A percentile compares a stretch with the other conserved stretches of the same genome.
These are phyloP conservation scores for Saccharomycopsis sp. DNA, from an alignment of 805 yeast species.

Conservation along the genomic window DNA sequence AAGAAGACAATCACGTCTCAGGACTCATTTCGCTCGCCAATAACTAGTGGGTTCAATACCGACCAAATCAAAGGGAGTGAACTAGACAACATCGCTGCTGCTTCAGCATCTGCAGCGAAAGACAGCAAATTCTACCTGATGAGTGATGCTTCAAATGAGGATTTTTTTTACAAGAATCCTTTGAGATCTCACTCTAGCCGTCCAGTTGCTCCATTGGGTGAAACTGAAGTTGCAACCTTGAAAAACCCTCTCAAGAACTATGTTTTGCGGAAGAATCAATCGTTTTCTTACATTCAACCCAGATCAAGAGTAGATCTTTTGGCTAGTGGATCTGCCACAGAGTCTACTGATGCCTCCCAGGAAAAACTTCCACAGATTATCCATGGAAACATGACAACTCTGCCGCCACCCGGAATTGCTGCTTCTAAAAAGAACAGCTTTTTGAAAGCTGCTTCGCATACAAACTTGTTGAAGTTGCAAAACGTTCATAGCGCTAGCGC, in stretches of 20 bases:
- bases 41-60: slow-evolving; percentile 6
- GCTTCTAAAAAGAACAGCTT: background rate
- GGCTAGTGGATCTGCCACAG: too few species aligned
- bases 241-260: slow-evolving; percentile 8
- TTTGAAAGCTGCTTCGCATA: background rate
- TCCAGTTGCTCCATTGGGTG: slow-evolving; percentile 11
- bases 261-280: slow-evolving; percentile 14
- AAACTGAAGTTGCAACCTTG: slow-evolving; percentile 11
- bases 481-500: too few species aligned
- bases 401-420: background rate
- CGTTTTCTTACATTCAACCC: slow-evolving; percentile 20
- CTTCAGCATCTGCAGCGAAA: background rate
- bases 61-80: background rate
- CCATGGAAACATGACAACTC: background rate
- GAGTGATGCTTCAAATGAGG: slow-evolving; percentile 4
- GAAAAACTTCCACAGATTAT: background rate
- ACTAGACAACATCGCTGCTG: background rate
- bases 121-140: background rate
- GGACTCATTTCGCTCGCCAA: slow-evolving; percentile 4
- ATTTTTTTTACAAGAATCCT: slow-evolving; percentile 18
- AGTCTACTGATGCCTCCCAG: background rate
- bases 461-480: slow-evolving; percentile 2
- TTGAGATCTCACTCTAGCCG: slow-evolving; percentile 3
- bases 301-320: slow-evolving; percentile 14
- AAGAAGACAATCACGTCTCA: background rate